Conservation (phyloP, 2,329 filamentous ascomycete species). For the Aspergillus tamarii region DNA sequence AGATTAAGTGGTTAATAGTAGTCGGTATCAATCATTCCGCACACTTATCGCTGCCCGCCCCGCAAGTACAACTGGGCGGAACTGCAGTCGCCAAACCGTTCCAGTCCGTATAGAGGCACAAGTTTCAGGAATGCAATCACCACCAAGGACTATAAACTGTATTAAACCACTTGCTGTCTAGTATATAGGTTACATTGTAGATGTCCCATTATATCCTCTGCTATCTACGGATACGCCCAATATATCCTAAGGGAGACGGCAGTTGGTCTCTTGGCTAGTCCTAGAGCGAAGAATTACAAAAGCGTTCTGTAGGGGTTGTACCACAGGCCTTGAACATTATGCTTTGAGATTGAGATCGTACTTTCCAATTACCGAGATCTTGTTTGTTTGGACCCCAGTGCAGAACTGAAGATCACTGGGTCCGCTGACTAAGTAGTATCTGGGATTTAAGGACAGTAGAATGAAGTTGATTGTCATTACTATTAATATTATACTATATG, state of each 20-base stretch:
- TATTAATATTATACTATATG: not conserved
- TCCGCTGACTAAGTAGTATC: not conserved
- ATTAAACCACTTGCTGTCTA: not conserved
- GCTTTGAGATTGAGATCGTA: not conserved
- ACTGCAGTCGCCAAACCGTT: not conserved
- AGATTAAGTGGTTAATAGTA: not conserved
- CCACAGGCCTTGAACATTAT: not conserved
- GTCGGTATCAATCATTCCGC: conserved; percentile 5
- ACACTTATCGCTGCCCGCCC: conserved; percentile 2
- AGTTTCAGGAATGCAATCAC: not conserved
- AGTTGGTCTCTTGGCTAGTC: not conserved
- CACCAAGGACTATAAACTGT: not conserved
- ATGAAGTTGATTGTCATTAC: not conserved
- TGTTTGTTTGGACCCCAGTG: not conserved
- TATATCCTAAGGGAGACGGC: not conserved
- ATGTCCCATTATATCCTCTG: not conserved
- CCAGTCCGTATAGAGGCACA: not conserved
- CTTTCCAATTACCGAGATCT: not conserved
- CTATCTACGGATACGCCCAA: not conserved
- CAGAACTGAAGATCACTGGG: not conserved
- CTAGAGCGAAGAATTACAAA: not conserved
- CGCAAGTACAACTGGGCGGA: not conserved
- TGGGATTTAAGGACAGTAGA: not conserved
- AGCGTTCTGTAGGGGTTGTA: not conserved
- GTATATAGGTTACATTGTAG: not conserved